Evolutionary conservation across 2,329 filamentous ascomycete genomes (phyloP).

Genomic region (Penicillium sp.): DNA sequence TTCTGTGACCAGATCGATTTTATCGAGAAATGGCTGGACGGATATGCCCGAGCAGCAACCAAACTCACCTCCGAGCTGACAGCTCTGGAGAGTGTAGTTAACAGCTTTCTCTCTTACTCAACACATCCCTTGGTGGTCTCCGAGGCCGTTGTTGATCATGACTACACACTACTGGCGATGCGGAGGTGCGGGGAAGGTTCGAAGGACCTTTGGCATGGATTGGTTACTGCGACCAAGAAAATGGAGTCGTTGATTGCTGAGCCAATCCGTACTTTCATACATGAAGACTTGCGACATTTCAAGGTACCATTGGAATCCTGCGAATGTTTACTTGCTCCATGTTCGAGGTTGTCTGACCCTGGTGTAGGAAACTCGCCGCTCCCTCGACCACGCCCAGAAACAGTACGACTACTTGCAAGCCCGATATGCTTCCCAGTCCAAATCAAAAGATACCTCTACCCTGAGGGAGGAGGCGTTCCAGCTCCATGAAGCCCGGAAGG

Average conservation of each 20-base stretch:
- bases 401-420: constrained; percentile 77
- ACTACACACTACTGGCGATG: constrained; percentile 86
- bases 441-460: constrained; percentile 88
- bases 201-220: constrained; percentile 79
- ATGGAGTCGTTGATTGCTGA: constrained; percentile 76
- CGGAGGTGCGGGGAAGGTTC: constrained; percentile 81
- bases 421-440: constrained; percentile 79
- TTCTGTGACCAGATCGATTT: constrained; percentile 89
- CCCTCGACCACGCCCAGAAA: constrained; percentile 76
- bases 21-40: constrained; percentile 87
- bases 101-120: constrained; percentile 70
- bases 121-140: constrained; percentile 70
- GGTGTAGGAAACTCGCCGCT: constrained; percentile 64
- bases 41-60: constrained; percentile 61
- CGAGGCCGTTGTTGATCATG: constrained; percentile 86
- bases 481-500: constrained; percentile 85
- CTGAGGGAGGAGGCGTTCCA: constrained; percentile 94
- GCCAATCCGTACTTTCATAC: constrained; percentile 74
- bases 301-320: constrained; percentile 55
- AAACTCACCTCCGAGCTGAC: constrained; percentile 65
- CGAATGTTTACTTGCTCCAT: constrained; percentile 2
- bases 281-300: constrained; percentile 76
- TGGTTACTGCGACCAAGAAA: constrained; percentile 70
- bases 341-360: constrained; percentile 17
- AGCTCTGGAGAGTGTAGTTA: constrained; percentile 75